These are phyloP conservation scores for Podosphaera aphanis DNA, from an alignment of 2,329 filamentous ascomycete species.

Conservation along the genomic window DNA sequence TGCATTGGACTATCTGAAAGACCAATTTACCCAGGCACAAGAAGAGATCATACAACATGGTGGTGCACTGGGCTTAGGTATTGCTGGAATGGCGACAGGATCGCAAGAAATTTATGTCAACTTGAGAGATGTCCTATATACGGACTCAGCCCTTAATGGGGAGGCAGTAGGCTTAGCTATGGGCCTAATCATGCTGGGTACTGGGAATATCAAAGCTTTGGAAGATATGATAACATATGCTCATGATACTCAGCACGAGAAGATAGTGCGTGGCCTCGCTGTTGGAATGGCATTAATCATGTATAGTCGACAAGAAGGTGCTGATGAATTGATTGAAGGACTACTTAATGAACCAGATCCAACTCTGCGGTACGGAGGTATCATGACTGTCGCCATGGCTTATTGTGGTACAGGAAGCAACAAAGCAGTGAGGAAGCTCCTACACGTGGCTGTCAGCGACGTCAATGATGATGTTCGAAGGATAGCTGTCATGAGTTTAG, in stretches of 20 bases:
- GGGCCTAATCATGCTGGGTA: slow-evolving; percentile 95
- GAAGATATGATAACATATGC: slow-evolving; percentile 97
- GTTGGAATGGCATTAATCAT: slow-evolving; percentile 97
- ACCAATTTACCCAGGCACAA: slow-evolving; percentile 49
- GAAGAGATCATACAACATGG: slow-evolving; percentile 95
- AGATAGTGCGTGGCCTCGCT: slow-evolving; percentile 87
- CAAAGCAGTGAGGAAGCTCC: slow-evolving; percentile 86
- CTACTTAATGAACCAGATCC: slow-evolving; percentile 85
- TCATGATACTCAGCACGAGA: slow-evolving; percentile 95
- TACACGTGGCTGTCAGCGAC: slow-evolving; percentile 92
- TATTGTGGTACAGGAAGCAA: slow-evolving; percentile 97
- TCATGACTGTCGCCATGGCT: slow-evolving; percentile 93
- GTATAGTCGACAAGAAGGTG: slow-evolving; percentile 86
- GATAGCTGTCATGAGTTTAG: slow-evolving; percentile 90
- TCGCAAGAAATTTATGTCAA: slow-evolving; percentile 78
- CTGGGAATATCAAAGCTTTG: slow-evolving; percentile 79
- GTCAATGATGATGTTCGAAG: slow-evolving; percentile 93
- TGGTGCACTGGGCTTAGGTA: slow-evolving; percentile 79
- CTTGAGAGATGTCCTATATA: slow-evolving; percentile 69
- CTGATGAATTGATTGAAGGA: slow-evolving; percentile 82
- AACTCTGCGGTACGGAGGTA: slow-evolving; percentile 83
- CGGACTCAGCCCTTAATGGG: slow-evolving; percentile 86
- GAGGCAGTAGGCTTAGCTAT: slow-evolving; percentile 90
- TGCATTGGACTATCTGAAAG: slow-evolving; percentile 57
- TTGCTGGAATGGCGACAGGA: slow-evolving; percentile 92